phyloP scores from a whole-genome alignment of 2,329 filamentous ascomycete genomes.

The Myriosclerotinia duriaeana region DNA sequence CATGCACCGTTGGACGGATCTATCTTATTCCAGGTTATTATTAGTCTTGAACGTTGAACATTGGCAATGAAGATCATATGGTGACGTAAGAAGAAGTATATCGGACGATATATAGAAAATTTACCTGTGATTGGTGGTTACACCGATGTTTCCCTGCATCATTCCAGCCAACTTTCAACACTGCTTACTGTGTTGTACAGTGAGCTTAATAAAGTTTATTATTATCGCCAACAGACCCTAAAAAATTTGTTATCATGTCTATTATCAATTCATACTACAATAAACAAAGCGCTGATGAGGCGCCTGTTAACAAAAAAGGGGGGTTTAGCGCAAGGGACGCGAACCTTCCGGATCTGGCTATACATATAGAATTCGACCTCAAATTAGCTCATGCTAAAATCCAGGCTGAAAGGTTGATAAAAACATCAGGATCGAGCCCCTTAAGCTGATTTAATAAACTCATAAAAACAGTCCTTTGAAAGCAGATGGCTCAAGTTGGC shows the following conservation, averaged over 20 bases:
- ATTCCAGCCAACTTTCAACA: not conserved
- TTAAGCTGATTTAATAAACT: not conserved
- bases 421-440: not conserved
- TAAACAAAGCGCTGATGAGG: not conserved
- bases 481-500: not conserved
- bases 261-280: not conserved
- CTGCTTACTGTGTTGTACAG: conserved; percentile 6
- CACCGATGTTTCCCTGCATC: not conserved
- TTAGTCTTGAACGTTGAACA: not conserved
- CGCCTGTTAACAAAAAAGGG: not conserved
- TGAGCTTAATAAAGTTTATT: conserved; percentile 16
- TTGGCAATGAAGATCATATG: not conserved
- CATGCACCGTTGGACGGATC: too few species aligned
- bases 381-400: not conserved
- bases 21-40: not conserved
- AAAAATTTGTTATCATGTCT: not conserved
- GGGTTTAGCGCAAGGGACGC: not conserved
- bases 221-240: not conserved
- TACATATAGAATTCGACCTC: not conserved
- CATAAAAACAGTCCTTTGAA: not conserved
- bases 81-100: not conserved
- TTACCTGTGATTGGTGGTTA: not conserved
- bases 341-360: not conserved
- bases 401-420: not conserved
- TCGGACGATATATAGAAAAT: not conserved